Evolutionary conservation across 2,329 filamentous ascomycete genomes (phyloP).

Genomic region (Xylariaceae sp.): DNA sequence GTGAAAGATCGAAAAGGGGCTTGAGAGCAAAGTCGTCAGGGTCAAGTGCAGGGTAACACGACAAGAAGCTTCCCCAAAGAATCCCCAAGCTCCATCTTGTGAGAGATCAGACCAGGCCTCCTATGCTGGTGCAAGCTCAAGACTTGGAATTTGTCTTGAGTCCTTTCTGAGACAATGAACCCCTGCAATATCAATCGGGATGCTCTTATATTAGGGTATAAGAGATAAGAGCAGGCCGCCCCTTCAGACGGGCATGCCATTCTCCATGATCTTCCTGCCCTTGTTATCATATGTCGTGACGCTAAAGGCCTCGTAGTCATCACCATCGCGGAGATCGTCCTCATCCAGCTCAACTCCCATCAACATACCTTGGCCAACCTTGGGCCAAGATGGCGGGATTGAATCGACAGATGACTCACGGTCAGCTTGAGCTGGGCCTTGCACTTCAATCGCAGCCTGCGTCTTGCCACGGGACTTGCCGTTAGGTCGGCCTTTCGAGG

Average conservation of each 20-base stretch:
- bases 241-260: constrained; percentile 27
- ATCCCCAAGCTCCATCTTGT: too few species aligned
- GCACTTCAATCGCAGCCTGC: constrained; percentile 13
- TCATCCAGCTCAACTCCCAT: constrained; percentile 26
- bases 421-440: constrained; percentile 10
- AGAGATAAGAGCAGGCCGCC: too few species aligned
- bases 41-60: too few species aligned
- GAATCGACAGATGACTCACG: constrained; percentile 29
- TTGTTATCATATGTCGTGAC: constrained; percentile 31
- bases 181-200: not conserved
- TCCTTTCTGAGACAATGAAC: not conserved
- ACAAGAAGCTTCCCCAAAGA: too few species aligned
- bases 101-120: too few species aligned
- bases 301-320: constrained; percentile 35
- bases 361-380: constrained; percentile 29
- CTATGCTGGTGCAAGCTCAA: not conserved
- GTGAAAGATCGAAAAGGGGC: too few species aligned
- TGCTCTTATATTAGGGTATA: not conserved
- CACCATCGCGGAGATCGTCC: constrained; percentile 28
- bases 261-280: constrained; percentile 30
- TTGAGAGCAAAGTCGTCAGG: too few species aligned
- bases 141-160: not conserved
- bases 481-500: constrained; percentile 16
- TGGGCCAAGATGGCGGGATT: constrained; percentile 30
- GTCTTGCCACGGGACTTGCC: constrained; percentile 13